These are phyloP conservation scores for Populus trichocarpa DNA, from an alignment of 441 rosid genomes.

Conservation along the genomic window DNA sequence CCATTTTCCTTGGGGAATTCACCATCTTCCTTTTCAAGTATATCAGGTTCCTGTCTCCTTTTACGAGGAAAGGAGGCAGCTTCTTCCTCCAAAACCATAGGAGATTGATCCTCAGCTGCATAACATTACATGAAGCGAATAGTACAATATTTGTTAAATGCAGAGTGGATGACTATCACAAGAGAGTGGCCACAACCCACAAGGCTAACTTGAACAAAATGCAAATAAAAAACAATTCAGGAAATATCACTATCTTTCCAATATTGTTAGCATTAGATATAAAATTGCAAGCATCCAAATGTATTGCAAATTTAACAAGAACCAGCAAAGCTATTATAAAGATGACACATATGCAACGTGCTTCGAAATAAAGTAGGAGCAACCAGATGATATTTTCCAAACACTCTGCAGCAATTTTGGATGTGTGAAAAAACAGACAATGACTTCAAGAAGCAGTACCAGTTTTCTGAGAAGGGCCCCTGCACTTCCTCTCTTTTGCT, in stretches of 20 bases:
- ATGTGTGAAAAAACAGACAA: background rate
- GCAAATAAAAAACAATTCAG: background rate
- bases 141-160: background rate
- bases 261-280: background rate
- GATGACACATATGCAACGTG: background rate
- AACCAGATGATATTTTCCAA: background rate
- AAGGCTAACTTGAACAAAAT: background rate
- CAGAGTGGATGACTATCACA: background rate
- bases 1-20: constrained; percentile 60
- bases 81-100: constrained; percentile 39
- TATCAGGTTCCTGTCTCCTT: constrained; percentile 37
- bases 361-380: background rate
- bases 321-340: background rate
- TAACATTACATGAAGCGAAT: constrained; percentile 4
- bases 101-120: constrained; percentile 40
- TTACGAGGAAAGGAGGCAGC: constrained; percentile 35
- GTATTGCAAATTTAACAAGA: background rate
- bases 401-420: background rate
- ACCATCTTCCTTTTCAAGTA: constrained; percentile 44
- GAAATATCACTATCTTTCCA: background rate
- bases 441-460: constrained; percentile 34
- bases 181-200: background rate
- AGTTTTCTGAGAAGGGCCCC: constrained; percentile 35
- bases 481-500: constrained; percentile 34
- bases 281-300: background rate